phyloP scores from a whole-genome alignment of 2,329 filamentous ascomycete genomes.

The Talaromyces sp. region DNA sequence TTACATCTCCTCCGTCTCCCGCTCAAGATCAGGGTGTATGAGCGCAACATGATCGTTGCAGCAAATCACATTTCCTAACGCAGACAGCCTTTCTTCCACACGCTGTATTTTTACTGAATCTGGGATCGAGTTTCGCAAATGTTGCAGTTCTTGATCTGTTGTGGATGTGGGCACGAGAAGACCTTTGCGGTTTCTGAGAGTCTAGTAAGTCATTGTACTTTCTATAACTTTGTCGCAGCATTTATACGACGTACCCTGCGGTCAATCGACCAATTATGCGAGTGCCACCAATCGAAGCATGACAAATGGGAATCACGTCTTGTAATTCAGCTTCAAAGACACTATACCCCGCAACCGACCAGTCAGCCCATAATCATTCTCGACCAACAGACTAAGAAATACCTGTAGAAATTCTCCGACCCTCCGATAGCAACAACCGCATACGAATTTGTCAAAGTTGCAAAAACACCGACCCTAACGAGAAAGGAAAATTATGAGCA shows the following conservation, averaged over 20 bases:
- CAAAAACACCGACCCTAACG: slow-evolving; percentile 86
- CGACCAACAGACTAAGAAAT: not conserved
- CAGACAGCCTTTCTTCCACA: slow-evolving; percentile 94
- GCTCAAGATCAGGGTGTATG: slow-evolving; percentile 92
- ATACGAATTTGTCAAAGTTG: slow-evolving; percentile 95
- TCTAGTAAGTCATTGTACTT: slow-evolving; percentile 4
- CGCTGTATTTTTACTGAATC: slow-evolving; percentile 91
- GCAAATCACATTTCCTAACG: slow-evolving; percentile 94
- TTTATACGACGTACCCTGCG: slow-evolving; percentile 63
- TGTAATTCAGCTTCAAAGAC: slow-evolving; percentile 97
- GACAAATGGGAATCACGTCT: slow-evolving; percentile 94
- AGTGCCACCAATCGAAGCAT: slow-evolving; percentile 93
- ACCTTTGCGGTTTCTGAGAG: slow-evolving; percentile 80
- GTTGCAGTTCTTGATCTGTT: slow-evolving; percentile 96
- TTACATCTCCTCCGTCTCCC: slow-evolving; percentile 92
- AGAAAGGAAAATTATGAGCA: not conserved
- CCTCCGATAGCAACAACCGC: slow-evolving; percentile 90
- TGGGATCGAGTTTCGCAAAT: slow-evolving; percentile 90
- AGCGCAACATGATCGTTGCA: slow-evolving; percentile 96
- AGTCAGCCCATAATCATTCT: slow-evolving; percentile 10
- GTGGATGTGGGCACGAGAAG: slow-evolving; percentile 94
- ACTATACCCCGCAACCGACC: slow-evolving; percentile 45
- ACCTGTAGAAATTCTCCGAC: slow-evolving; percentile 97
- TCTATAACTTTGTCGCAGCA: not conserved
- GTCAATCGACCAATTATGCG: slow-evolving; percentile 94